Percentiles rank a stretch among this genome's conserved stretches.
These are phyloP conservation scores for Graphilbum ipis-grandicollis DNA, from an alignment of 2,329 filamentous ascomycete genomes.

Conservation along the genomic window DNA sequence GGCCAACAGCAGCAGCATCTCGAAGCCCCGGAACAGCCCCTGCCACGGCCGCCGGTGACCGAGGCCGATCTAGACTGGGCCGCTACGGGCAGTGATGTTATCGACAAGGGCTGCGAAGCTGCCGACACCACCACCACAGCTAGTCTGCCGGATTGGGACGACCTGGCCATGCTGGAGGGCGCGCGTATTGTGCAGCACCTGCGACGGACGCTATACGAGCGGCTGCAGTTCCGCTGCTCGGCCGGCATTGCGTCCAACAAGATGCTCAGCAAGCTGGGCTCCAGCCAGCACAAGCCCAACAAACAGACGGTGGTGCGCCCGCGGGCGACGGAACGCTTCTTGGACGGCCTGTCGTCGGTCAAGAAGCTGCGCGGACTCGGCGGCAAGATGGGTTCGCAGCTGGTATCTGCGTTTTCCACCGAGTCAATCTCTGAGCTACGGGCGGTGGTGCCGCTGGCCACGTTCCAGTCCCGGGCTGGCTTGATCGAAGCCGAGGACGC, in stretches of 20 bases:
- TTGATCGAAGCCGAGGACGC: constrained; percentile 66
- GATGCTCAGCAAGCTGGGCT: constrained; percentile 83
- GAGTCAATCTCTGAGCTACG: constrained; percentile 65
- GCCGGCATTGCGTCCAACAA: constrained; percentile 83
- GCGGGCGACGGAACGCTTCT: constrained; percentile 61
- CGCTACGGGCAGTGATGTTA: constrained; percentile 5
- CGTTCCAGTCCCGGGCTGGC: constrained; percentile 58
- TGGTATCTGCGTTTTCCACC: constrained; percentile 64
- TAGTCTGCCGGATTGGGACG: constrained; percentile 96
- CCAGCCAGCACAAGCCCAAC: constrained; percentile 83
- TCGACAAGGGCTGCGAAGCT: constrained; percentile 2
- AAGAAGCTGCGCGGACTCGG: constrained; percentile 92
- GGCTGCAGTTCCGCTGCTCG: constrained; percentile 78
- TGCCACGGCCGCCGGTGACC: constrained; percentile 45
- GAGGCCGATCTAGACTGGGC: constrained; percentile 7
- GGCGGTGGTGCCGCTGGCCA: constrained; percentile 51
- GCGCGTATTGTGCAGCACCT: constrained; percentile 76
- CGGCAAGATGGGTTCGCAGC: constrained; percentile 80
- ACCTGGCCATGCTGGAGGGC: constrained; percentile 70
- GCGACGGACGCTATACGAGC: constrained; percentile 47
- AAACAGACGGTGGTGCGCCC: constrained; percentile 87
- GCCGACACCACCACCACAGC: too few relatives aligned
- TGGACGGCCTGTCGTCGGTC: constrained; percentile 78
- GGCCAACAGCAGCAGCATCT: constrained; percentile 49
- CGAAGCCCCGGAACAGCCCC: constrained; percentile 49